These are phyloP conservation scores for Venturia oleaginea DNA, from an alignment of 2,329 filamentous ascomycete species.

Conservation along the genomic window DNA sequence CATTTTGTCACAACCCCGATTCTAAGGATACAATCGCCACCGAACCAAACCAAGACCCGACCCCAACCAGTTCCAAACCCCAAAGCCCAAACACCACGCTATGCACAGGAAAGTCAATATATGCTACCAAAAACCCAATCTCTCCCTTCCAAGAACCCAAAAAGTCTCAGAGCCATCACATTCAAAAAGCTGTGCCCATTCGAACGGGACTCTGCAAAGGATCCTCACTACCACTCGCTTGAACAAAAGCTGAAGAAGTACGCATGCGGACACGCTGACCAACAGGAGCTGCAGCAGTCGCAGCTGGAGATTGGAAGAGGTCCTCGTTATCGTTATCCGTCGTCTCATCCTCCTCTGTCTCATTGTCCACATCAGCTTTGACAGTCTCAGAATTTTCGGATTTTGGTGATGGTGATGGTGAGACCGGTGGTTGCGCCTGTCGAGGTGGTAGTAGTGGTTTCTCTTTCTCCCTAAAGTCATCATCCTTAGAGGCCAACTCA, in stretches of 20 bases:
- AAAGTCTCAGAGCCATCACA: neutral
- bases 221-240: neutral
- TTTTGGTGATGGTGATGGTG: neutral
- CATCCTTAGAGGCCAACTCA: neutral
- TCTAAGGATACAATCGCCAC: neutral
- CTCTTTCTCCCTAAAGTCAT: neutral
- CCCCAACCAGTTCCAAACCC: too few species aligned
- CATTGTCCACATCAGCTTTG: neutral
- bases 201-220: neutral
- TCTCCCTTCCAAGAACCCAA: too few species aligned
- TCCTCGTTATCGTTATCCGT: neutral
- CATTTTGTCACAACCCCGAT: neutral
- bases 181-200: neutral
- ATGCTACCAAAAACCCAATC: neutral
- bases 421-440: neutral
- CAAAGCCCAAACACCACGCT: neutral
- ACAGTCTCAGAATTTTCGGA: neutral
- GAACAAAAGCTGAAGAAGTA: neutral
- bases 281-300: neutral
- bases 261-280: neutral
- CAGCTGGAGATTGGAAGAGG: neutral
- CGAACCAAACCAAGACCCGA: neutral
- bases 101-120: neutral
- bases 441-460: neutral
- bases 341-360: neutral